phyloP scores from a whole-genome alignment of 2,329 filamentous ascomycete genomes.

The Hymenoscyphus fructigenus region DNA sequence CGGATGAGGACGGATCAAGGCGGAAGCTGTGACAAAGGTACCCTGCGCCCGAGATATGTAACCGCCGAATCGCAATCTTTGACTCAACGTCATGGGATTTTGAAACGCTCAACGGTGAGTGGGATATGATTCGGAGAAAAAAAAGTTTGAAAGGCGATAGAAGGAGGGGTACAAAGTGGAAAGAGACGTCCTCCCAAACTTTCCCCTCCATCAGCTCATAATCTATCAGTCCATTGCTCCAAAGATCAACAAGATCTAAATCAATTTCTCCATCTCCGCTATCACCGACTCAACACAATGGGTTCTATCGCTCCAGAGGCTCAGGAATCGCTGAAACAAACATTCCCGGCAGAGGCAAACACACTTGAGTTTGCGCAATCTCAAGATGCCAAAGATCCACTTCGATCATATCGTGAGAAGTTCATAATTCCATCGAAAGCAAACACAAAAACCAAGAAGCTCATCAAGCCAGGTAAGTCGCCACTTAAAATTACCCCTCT shows the following conservation, averaged over 20 bases:
- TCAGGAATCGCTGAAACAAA: conserved; percentile 31
- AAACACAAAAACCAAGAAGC: conserved; percentile 64
- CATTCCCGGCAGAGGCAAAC: conserved; percentile 50
- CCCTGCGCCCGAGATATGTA: neutral
- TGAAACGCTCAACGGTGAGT: neutral
- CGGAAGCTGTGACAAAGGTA: neutral
- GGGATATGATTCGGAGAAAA: neutral
- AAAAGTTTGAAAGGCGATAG: neutral
- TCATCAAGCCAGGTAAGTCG: conserved; percentile 41
- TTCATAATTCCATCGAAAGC: conserved; percentile 76
- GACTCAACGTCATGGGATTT: neutral
- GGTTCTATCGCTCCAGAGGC: conserved; percentile 29
- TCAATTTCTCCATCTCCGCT: neutral
- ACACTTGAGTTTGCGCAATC: conserved; percentile 49
- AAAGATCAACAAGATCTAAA: neutral
- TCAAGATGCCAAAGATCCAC: conserved; percentile 61
- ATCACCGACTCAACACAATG: conserved; percentile 22
- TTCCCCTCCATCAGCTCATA: neutral
- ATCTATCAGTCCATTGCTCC: neutral
- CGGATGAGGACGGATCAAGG: conserved; percentile 5
- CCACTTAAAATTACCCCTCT: conserved; percentile 5
- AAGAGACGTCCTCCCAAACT: conserved; percentile 1
- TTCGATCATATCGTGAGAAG: conserved; percentile 62
- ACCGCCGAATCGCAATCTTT: neutral
- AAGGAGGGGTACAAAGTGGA: conserved; percentile 21